Base-by-base conservation (phyloP, 2,329 filamentous ascomycete species). In the Penicillium palitans region DNA sequence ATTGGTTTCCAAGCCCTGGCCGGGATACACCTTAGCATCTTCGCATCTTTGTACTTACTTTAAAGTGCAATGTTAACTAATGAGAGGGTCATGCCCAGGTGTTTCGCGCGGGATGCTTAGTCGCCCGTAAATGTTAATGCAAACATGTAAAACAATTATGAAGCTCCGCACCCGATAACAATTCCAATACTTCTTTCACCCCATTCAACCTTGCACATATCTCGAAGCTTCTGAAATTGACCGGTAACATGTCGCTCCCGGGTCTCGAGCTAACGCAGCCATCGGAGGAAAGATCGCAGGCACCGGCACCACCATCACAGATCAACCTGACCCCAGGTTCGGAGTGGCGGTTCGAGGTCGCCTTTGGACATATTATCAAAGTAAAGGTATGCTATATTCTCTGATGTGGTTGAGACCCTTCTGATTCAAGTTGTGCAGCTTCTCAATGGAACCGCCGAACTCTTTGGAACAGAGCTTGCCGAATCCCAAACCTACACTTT, bases 391-490 rank as follows among this genome's bases (percentile, higher is more conserved):
- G 72, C 58, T 13, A 17, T 46, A 19, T 19, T 33, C 15, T 19
- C 27, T 1, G 29, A 24, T 24, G 4, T 39, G 17, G 48, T 35
- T n/a, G 15, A 7, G 35, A 24, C 25, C 9, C 4, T 8, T 19
- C 62, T 66, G 10, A 67, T 40, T 21, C 13, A 33, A 52, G 17
- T 15, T 45, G 17, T 19, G 13, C 41, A 92, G 79, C 81, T 98
- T 27, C 78, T 91, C 56, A 86, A 84, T 35, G 95, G 95, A 61
- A 91, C 88, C 1, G 95, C 93, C 49, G 95, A 99, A 76, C 87
- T 96, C 70, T 96, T 98, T 72, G 95, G 95, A 72, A 93, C 93
- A 55, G 95, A 99, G 78, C 88, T 99, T 44, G 92, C 92, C 12
- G 83, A 85, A 10, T 89, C 89, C 57, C 89, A 89, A 52, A 83